phyloP scores from a whole-genome alignment of 371 early-diverging fungal genomes.

The Mortierella sp. region DNA sequence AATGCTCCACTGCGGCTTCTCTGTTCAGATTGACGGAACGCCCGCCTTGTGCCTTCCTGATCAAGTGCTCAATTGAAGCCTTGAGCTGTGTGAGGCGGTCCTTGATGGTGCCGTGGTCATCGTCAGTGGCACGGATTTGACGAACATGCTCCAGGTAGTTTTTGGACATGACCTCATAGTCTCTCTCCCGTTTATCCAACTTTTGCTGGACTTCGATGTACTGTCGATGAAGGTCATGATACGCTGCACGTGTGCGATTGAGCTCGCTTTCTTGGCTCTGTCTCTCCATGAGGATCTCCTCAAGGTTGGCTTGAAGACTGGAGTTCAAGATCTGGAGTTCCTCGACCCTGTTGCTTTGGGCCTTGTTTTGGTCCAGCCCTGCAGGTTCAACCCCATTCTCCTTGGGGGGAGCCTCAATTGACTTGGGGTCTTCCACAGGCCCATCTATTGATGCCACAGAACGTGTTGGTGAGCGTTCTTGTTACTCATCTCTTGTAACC shows the following conservation, averaged over 20 bases:
- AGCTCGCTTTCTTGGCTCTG: constrained; percentile 26
- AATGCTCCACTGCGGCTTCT: constrained; percentile 54
- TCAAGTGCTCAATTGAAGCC: constrained; percentile 63
- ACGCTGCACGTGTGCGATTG: constrained; percentile 36
- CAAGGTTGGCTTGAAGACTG: constrained; percentile 6
- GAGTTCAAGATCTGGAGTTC: constrained; percentile 10
- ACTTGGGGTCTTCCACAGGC: neutral
- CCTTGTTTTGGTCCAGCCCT: constrained; percentile 4
- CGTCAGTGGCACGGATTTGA: constrained; percentile 68
- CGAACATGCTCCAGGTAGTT: constrained; percentile 69
- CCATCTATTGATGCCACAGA: neutral
- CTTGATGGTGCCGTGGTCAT: constrained; percentile 70
- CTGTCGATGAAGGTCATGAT: constrained; percentile 42
- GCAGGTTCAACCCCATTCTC: constrained; percentile 12
- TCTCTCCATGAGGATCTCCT: constrained; percentile 23
- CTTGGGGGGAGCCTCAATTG: neutral
- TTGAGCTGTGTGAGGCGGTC: constrained; percentile 67
- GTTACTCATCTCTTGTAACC: too few species aligned
- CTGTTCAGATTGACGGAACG: constrained; percentile 66
- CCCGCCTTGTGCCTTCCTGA: constrained; percentile 55
- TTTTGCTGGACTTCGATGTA: constrained; percentile 40
- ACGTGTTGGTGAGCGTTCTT: too few species aligned
- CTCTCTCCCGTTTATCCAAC: constrained; percentile 51
- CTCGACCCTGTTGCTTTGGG: constrained; percentile 8
- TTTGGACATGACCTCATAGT: constrained; percentile 55